Conservation (phyloP, 2,329 filamentous ascomycete genomes). For the Beauveria australis region DNA sequence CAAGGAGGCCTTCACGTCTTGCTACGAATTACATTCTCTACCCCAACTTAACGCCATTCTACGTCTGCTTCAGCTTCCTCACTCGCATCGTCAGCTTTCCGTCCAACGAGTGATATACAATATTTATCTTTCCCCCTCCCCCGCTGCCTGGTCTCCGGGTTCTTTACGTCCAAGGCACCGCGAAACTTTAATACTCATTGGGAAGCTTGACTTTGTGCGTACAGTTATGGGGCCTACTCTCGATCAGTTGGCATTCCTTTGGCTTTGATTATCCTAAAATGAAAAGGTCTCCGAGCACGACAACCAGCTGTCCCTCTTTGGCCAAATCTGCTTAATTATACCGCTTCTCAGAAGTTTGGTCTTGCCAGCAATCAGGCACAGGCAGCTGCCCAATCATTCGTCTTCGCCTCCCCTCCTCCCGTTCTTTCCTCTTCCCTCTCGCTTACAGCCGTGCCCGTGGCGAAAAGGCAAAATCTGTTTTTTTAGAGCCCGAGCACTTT, state of each 20-base stretch:
- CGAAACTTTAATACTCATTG: conserved; percentile 6
- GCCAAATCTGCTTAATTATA: not conserved
- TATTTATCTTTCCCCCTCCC: not conserved
- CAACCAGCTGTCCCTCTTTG: not conserved
- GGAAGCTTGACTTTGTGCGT: not conserved
- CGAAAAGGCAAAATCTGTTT: not conserved
- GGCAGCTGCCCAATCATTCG: not conserved
- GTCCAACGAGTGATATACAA: not conserved
- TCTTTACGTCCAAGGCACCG: not conserved
- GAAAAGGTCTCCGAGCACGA: not conserved
- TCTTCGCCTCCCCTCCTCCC: not conserved
- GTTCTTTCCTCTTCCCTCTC: not conserved
- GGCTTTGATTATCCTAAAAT: not conserved
- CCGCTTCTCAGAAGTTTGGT: not conserved
- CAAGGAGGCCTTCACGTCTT: not conserved
- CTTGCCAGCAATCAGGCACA: not conserved
- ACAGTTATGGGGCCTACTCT: conserved; percentile 1
- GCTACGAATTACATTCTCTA: not conserved
- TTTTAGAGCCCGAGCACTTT: not conserved
- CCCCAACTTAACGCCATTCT: not conserved
- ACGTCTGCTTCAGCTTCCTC: no score
- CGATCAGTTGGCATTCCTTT: conserved; percentile 3
- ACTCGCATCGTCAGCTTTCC: not conserved
- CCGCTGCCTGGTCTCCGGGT: not conserved
- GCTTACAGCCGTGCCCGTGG: not conserved